Evolutionary conservation across 768 basidiomycete species (phyloP).

Genomic region (Pleurotus platypus): DNA sequence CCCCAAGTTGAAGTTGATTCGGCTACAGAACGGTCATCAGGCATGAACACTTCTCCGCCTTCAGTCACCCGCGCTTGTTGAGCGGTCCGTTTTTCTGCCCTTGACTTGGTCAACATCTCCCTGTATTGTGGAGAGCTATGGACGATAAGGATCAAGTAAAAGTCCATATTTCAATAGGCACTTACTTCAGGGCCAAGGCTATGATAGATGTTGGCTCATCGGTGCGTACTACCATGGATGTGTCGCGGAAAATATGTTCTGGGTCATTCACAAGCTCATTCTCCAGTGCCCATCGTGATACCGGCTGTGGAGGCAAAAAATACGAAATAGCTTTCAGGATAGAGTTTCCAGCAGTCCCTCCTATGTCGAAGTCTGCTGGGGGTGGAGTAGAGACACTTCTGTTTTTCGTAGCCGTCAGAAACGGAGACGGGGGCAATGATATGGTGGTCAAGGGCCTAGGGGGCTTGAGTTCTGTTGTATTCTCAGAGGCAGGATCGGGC

Average conservation of each 20-base stretch:
- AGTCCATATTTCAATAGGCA: conserved; percentile 1
- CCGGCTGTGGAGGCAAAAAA: conserved; percentile 64
- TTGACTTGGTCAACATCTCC: conserved; percentile 73
- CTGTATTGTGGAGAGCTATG: conserved; percentile 77
- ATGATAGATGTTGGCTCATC: conserved; percentile 99
- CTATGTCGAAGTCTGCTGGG: conserved; percentile 49
- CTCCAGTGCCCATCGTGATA: conserved; percentile 41
- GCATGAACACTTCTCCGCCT: conserved; percentile 86
- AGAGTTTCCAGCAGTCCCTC: conserved; percentile 62
- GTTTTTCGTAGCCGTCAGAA: conserved; percentile 35
- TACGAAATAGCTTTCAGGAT: conserved; percentile 82
- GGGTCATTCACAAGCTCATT: conserved; percentile 69
- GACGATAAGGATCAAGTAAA: background rate
- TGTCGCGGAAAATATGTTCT: conserved; percentile 93
- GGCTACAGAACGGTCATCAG: conserved; percentile 77
- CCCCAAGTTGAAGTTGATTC: conserved; percentile 92
- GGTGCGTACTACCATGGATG: conserved; percentile 90
- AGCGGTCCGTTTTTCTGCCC: conserved; percentile 71
- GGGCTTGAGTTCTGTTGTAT: background rate
- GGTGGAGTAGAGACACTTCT: conserved; percentile 41
- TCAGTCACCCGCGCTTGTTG: conserved; percentile 57
- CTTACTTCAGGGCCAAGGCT: conserved; percentile 86
- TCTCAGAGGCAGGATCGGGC: background rate
- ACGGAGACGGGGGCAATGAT: conserved; percentile 59
- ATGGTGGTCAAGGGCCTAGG: conserved; percentile 15